Evolutionary conservation across 208 protist species (phyloP).

Genomic region (Trypanosoma lewisi): DNA sequence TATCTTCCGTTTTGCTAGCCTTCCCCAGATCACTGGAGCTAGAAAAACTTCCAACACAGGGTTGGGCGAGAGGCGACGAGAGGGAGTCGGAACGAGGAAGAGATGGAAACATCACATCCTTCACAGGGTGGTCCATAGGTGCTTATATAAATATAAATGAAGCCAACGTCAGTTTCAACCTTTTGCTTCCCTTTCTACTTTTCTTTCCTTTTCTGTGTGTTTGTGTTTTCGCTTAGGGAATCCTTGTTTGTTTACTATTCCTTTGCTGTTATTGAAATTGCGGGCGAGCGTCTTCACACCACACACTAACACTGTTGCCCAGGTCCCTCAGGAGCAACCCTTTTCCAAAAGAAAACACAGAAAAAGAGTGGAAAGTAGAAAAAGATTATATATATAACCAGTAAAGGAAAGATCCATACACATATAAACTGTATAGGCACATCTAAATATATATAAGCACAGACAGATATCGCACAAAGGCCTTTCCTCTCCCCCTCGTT

Average conservation of each 20-base stretch:
- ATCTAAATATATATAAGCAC: too few species aligned
- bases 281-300: too few species aligned
- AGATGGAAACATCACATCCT: conserved; percentile 3
- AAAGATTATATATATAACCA: not conserved
- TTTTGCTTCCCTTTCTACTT: not conserved
- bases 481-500: not conserved
- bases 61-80: conserved; percentile 11
- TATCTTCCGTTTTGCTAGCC: conserved; percentile 30
- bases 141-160: too few species aligned
- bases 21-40: conserved; percentile 18
- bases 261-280: too few species aligned
- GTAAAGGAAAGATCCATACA: not conserved
- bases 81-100: conserved; percentile 22
- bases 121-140: conserved; percentile 6
- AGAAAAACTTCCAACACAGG: conserved; percentile 16
- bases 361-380: not conserved
- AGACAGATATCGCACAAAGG: not conserved
- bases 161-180: too few species aligned
- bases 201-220: not conserved
- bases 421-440: too few species aligned
- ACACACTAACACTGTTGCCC: too few species aligned
- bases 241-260: too few species aligned
- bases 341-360: not conserved
- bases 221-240: too few species aligned
- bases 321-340: too few species aligned